phyloP scores from a whole-genome alignment of 2,329 filamentous ascomycete species.

The Microsporum canis region DNA sequence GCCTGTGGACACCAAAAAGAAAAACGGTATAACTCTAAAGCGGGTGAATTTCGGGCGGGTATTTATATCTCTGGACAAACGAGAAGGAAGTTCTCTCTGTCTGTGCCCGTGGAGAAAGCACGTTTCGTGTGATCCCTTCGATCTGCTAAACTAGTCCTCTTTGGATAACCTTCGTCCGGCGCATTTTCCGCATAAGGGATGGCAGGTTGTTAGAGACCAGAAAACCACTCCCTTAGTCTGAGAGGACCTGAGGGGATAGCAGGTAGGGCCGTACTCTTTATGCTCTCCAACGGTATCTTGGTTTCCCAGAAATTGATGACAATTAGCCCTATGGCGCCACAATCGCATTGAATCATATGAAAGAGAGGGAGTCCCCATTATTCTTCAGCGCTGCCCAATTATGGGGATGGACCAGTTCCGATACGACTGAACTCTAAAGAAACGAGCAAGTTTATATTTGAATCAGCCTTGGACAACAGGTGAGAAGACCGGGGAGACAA shows the following conservation, averaged over 20 bases:
- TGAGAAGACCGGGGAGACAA: not conserved
- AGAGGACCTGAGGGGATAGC: no score
- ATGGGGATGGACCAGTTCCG: not conserved
- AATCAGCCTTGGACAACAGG: not conserved
- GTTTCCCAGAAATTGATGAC: not conserved
- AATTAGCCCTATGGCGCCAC: not conserved
- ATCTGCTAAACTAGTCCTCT: not conserved
- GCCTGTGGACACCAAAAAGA: not conserved
- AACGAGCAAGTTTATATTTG: not conserved
- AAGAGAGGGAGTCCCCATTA: not conserved
- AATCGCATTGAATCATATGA: not conserved
- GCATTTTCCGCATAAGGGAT: not conserved
- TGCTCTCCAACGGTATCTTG: not conserved
- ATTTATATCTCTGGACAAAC: not conserved
- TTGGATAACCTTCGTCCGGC: not conserved
- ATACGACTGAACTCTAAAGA: not conserved
- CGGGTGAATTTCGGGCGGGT: constrained; percentile 1
- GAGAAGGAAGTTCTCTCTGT: not conserved
- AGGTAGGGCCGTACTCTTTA: no score
- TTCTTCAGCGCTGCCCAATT: not conserved
- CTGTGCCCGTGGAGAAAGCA: not conserved
- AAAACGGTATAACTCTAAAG: not conserved
- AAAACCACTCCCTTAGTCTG: not conserved
- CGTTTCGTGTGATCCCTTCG: not conserved
- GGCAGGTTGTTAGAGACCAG: not conserved